phyloP scores from a whole-genome alignment of 2,329 filamentous ascomycete species.

The Xylariaceae sp. region DNA sequence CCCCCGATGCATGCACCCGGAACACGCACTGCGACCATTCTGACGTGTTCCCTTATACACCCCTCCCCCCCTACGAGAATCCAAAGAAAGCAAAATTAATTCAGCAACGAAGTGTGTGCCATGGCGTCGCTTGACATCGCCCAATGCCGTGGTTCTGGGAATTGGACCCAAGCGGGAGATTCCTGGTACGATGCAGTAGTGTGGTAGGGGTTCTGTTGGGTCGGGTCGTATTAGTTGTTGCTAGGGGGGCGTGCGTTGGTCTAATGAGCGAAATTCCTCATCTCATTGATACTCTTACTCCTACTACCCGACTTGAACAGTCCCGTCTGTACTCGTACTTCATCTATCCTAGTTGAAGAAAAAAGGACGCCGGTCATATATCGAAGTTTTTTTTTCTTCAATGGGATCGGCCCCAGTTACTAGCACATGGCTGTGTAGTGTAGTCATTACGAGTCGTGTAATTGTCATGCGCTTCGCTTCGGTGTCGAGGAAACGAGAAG shows the following conservation, averaged over 20 bases:
- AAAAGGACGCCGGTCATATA: no score
- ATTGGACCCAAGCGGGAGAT: slow-evolving; percentile 8
- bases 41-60: slow-evolving; percentile 16
- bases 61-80: slow-evolving; percentile 6
- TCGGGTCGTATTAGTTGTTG: no score
- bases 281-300: neutral
- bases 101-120: neutral
- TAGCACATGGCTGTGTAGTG: no score
- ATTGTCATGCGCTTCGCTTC: no score
- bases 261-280: slow-evolving; percentile 4
- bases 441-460: no score
- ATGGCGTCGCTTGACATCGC: slow-evolving; percentile 15
- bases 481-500: neutral
- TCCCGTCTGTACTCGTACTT: no score
- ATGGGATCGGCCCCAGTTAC: no score
- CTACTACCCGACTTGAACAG: no score
- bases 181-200: slow-evolving; percentile 9
- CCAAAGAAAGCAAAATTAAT: neutral
- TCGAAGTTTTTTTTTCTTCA: no score
- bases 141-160: slow-evolving; percentile 23
- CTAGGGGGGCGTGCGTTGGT: neutral
- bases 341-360: no score
- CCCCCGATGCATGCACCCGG: slow-evolving; percentile 10
- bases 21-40: slow-evolving; percentile 16
- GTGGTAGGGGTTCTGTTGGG: neutral